A percentile compares a stretch with the other conserved stretches of the same genome.
Conservation (phyloP, 176 grass and related monocot species). For the Juncus effusus region DNA sequence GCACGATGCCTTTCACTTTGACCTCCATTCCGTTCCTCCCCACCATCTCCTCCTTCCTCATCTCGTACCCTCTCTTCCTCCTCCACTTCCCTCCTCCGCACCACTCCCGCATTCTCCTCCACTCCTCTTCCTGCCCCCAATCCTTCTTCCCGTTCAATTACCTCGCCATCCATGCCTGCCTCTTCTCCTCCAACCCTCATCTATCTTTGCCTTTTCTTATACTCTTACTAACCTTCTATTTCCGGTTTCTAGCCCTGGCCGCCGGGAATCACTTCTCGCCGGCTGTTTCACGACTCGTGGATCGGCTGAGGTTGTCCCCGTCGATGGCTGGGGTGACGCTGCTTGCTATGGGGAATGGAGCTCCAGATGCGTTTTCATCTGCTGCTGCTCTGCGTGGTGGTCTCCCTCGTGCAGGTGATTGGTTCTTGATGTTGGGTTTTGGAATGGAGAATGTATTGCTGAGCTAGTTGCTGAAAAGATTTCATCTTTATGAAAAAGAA, state of each 20-base stretch:
- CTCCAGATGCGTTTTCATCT: constrained; percentile 75
- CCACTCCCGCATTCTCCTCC: constrained; percentile 19
- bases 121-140: not conserved
- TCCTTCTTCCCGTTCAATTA: constrained; percentile 46
- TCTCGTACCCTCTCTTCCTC: constrained; percentile 1
- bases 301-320: constrained; percentile 58
- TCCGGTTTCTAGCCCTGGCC: constrained; percentile 53
- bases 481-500: not conserved
- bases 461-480: not conserved
- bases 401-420: constrained; percentile 37
- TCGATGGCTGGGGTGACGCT: constrained; percentile 93
- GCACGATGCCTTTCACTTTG: not conserved
- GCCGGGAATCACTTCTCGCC: constrained; percentile 64
- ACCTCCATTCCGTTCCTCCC: not conserved
- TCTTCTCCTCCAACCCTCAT: constrained; percentile 29
- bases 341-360: constrained; percentile 82
- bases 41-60: constrained; percentile 15
- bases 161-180: constrained; percentile 57
- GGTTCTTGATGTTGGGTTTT: constrained; percentile 6
- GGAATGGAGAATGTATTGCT: not conserved
- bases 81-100: constrained; percentile 7
- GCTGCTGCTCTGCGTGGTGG: constrained; percentile 52
- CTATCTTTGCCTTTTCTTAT: constrained; percentile 51
- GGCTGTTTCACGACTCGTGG: constrained; percentile 49
- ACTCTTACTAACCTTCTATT: constrained; percentile 58